phyloP scores from a whole-genome alignment of 768 basidiomycete genomes.

The Suillus sp. region DNA sequence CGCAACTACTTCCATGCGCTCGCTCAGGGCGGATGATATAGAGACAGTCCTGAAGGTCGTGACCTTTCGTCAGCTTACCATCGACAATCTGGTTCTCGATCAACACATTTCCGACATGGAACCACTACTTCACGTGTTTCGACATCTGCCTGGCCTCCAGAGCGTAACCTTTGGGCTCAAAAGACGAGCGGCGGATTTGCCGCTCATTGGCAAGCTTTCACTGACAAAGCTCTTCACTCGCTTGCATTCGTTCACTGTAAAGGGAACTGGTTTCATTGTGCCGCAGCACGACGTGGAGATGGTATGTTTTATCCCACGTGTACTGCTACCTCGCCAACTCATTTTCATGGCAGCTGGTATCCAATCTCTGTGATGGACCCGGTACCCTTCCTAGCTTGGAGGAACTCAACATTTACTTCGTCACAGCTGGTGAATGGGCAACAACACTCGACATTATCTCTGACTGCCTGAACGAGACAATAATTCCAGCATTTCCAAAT shows the following conservation, averaged over 20 bases:
- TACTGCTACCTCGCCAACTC: neutral
- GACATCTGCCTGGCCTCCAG: neutral
- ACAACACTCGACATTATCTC: neutral
- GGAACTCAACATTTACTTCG: neutral
- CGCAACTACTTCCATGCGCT: neutral
- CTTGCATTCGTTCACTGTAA: neutral
- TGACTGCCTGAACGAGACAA: neutral
- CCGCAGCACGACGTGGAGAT: neutral
- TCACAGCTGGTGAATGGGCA: neutral
- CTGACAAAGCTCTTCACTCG: slow-evolving; percentile 4
- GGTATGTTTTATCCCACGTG: neutral
- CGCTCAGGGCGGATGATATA: neutral
- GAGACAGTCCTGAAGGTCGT: neutral
- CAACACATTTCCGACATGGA: too few species aligned
- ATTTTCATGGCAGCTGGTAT: neutral
- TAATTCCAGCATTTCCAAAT: slow-evolving; percentile 6
- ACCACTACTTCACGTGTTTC: neutral
- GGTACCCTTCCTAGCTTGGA: slow-evolving; percentile 9
- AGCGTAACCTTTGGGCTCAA: neutral
- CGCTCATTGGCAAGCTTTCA: neutral
- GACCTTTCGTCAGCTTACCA: neutral
- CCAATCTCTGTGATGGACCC: slow-evolving; percentile 2
- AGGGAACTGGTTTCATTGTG: neutral
- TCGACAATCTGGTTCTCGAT: neutral
- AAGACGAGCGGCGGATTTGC: neutral